These are phyloP conservation scores for Adiantum capillusveneris DNA, from an alignment of 75 land plant species.

Conservation along the genomic window DNA sequence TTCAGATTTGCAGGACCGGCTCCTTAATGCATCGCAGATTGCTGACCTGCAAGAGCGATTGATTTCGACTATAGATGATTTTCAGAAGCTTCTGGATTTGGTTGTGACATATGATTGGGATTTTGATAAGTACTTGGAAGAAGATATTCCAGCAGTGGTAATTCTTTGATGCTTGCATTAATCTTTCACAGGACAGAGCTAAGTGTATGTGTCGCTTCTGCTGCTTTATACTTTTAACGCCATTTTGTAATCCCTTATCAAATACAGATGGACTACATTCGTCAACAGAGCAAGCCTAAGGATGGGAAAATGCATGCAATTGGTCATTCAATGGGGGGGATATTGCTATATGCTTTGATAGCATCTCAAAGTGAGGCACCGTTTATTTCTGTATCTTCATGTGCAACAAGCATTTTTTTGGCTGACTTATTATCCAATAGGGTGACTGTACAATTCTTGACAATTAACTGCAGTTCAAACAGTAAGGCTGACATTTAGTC, in stretches of 20 bases:
- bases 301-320: constrained; percentile 88
- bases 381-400: too few relatives aligned
- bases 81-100: constrained; percentile 80
- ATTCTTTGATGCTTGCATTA: constrained; percentile 40
- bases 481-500: background rate
- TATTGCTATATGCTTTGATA: constrained; percentile 78
- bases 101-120: constrained; percentile 93
- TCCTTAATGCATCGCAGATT: background rate
- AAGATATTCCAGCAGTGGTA: constrained; percentile 92
- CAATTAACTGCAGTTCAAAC: background rate
- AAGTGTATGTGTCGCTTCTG: background rate
- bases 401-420: too few relatives aligned
- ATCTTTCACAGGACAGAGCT: too few relatives aligned
- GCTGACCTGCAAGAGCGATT: constrained; percentile 43
- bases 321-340: constrained; percentile 99
- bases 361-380: constrained; percentile 36
- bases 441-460: too few relatives aligned
- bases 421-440: too few relatives aligned
- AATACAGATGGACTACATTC: constrained; percentile 87
- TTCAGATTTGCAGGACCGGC: constrained; percentile 44
- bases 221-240: background rate
- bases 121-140: constrained; percentile 86
- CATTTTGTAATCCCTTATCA: background rate
- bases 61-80: constrained; percentile 71
- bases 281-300: constrained; percentile 41